A percentile compares a stretch with the other conserved stretches of the same genome.
Evolutionary conservation across 164 flowering plant genomes (phyloP).

Genomic region (Vitis rotundifolia): DNA sequence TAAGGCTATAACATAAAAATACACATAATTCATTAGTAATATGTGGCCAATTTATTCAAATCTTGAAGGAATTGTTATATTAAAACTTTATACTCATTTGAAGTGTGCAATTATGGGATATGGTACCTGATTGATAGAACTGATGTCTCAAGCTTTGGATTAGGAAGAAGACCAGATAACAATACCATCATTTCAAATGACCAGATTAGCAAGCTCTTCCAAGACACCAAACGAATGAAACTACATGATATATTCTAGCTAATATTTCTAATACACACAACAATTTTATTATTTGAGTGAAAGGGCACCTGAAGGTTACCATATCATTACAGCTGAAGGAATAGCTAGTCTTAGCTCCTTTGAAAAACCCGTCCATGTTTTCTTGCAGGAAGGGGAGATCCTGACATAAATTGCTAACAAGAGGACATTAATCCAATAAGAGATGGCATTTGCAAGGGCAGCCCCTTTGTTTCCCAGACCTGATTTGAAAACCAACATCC

Average conservation of each 20-base stretch:
- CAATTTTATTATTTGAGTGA: too few species aligned
- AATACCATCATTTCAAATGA: constrained; percentile 38
- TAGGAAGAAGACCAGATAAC: constrained; percentile 39
- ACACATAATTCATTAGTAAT: neutral
- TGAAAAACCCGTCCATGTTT: constrained; percentile 38
- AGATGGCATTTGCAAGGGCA: constrained; percentile 25
- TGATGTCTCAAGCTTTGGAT: constrained; percentile 44
- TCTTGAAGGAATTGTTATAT: too few species aligned
- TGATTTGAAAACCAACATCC: constrained; percentile 24
- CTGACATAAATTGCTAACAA: constrained; percentile 19
- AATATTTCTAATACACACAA: too few species aligned
- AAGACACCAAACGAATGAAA: neutral
- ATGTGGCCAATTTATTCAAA: too few species aligned
- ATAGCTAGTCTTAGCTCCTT: constrained; percentile 30
- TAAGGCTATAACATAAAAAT: constrained; percentile 23
- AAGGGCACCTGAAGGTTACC: constrained; percentile 20
- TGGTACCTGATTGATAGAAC: constrained; percentile 39
- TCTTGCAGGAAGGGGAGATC: constrained; percentile 23
- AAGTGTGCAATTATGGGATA: too few species aligned
- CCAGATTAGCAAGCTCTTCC: constrained; percentile 40
- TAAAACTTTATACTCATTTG: too few species aligned
- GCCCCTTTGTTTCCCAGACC: constrained; percentile 33
- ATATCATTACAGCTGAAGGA: constrained; percentile 48
- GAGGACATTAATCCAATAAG: constrained; percentile 25
- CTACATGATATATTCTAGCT: too few species aligned